Conservation (phyloP, 1,139 yeast genomes). For the Saccharomyces hybrid region DNA sequence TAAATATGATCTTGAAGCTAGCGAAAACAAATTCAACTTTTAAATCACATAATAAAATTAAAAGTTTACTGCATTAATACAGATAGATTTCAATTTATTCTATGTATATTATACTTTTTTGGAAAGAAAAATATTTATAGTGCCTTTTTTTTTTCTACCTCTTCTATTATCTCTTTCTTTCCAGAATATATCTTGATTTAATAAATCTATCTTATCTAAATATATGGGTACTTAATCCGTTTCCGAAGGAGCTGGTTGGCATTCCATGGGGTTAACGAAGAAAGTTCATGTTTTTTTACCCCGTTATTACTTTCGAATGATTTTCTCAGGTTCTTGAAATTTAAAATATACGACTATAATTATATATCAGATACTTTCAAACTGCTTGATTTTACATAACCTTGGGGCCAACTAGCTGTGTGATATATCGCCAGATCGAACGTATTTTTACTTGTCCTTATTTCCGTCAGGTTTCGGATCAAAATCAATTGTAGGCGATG, state of each 20-base stretch:
- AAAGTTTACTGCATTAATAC: not conserved
- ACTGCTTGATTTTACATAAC: no score
- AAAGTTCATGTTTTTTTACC: no score
- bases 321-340: no score
- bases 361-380: no score
- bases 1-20: constrained; percentile 10
- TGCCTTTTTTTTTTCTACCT: not conserved
- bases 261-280: no score
- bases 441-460: not conserved
- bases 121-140: not conserved
- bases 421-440: no score
- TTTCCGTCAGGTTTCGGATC: not conserved
- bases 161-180: not conserved
- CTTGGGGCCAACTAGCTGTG: no score
- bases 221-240: no score
- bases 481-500: constrained; percentile 4
- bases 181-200: not conserved
- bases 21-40: constrained; percentile 10
- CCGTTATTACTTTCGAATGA: no score
- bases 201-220: not conserved
- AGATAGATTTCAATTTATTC: not conserved
- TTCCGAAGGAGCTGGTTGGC: not conserved
- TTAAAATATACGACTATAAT: no score
- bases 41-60: constrained; percentile 2
- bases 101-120: not conserved